phyloP scores from a whole-genome alignment of 169 alveolate species.

The Plasmodium inui region DNA sequence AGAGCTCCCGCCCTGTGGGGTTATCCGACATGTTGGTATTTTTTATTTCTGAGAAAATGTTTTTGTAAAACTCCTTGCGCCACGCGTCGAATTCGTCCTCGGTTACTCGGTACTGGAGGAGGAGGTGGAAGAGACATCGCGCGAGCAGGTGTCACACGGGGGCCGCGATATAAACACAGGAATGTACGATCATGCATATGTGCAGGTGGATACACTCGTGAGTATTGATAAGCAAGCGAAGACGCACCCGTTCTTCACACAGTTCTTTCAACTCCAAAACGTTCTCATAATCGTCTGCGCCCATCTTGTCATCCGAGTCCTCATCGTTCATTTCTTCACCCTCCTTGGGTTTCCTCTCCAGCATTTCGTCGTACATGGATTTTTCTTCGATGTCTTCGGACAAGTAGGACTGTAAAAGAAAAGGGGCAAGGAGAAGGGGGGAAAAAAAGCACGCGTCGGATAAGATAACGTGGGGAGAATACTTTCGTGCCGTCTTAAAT shows the following conservation, averaged over 20 bases:
- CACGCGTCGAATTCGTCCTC: slow-evolving; percentile 73
- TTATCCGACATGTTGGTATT: slow-evolving; percentile 21
- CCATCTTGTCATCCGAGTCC: slow-evolving; percentile 15
- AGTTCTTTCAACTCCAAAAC: slow-evolving; percentile 55
- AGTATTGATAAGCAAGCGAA: neutral
- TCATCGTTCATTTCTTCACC: slow-evolving; percentile 1
- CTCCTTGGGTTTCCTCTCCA: slow-evolving; percentile 27
- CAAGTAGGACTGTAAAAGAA: slow-evolving; percentile 20
- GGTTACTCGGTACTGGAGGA: slow-evolving; percentile 54
- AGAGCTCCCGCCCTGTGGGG: slow-evolving; percentile 73
- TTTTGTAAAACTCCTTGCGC: slow-evolving; percentile 63
- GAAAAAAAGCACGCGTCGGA: neutral
- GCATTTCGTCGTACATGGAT: slow-evolving; percentile 72
- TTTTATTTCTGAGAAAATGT: slow-evolving; percentile 27
- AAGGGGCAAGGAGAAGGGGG: neutral
- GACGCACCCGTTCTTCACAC: slow-evolving; percentile 50
- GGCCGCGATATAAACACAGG: neutral
- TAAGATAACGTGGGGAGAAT: neutral
- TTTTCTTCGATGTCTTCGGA: slow-evolving; percentile 56
- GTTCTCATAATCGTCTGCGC: slow-evolving; percentile 10
- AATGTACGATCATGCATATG: neutral
- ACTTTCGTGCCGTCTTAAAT: neutral
- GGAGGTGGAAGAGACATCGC: neutral
- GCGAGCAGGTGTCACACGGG: neutral
- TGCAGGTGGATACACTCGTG: neutral